Evolutionary conservation across 495 filamentous ascomycete species (phyloP).

Genomic region (Aspergillus egyptiacus): DNA sequence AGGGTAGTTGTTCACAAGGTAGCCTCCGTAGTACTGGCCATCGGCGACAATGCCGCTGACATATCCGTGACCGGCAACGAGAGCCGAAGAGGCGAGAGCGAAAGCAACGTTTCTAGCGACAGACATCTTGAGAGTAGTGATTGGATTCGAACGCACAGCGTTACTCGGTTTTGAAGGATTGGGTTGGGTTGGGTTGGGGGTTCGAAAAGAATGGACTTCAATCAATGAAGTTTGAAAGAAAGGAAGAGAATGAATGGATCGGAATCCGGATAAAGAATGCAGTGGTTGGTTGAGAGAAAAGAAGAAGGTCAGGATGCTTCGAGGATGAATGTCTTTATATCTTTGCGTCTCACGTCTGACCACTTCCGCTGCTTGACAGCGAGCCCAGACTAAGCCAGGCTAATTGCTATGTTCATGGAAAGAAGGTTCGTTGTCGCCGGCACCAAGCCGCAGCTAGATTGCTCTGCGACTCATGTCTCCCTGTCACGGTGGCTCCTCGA

Average conservation of each 20-base stretch:
- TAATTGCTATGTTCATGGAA: slow-evolving; percentile 8
- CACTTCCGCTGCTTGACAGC: background rate
- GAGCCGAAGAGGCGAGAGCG: slow-evolving; percentile 44
- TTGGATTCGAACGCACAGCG: slow-evolving; percentile 34
- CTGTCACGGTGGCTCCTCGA: slow-evolving; percentile 10
- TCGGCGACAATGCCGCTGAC: slow-evolving; percentile 55
- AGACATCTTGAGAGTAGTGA: slow-evolving; percentile 29
- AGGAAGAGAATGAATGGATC: slow-evolving; percentile 35
- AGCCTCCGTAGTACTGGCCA: slow-evolving; percentile 45
- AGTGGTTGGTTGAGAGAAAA: slow-evolving; percentile 20
- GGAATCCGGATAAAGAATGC: slow-evolving; percentile 4
- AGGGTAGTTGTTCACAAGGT: slow-evolving; percentile 30
- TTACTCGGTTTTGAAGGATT: slow-evolving; percentile 20
- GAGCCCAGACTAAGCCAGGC: slow-evolving; percentile 14
- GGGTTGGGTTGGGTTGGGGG: slow-evolving; percentile 22
- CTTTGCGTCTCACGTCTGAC: background rate
- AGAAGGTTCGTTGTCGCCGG: slow-evolving; percentile 19
- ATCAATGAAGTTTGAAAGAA: slow-evolving; percentile 33
- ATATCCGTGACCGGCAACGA: slow-evolving; percentile 57
- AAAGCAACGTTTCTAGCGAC: slow-evolving; percentile 38
- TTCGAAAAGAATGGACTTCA: slow-evolving; percentile 37
- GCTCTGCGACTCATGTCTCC: slow-evolving; percentile 16
- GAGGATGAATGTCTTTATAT: slow-evolving; percentile 19
- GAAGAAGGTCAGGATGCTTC: slow-evolving; percentile 22
- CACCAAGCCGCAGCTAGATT: slow-evolving; percentile 22